Percentiles rank a stretch among this genome's conserved stretches.
phyloP scores from a whole-genome alignment of 108 stramenopile genomes.

The Conticribra guillardii region DNA sequence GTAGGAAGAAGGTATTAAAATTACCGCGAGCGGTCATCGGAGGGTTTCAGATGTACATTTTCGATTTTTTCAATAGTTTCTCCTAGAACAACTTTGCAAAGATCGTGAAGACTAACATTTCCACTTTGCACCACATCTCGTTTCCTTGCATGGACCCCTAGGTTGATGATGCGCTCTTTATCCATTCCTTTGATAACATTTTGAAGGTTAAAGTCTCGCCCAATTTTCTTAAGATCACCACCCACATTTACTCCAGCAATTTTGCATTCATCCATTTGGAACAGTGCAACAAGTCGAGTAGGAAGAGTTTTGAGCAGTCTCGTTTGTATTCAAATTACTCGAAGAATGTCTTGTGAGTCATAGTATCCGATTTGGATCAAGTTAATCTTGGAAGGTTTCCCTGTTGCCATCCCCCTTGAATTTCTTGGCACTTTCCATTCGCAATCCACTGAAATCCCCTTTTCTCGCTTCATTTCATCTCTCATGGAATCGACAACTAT shows the following conservation, averaged over 20 bases:
- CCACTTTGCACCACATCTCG: constrained; percentile 40
- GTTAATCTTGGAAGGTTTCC: not conserved
- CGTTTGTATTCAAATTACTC: not conserved
- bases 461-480: constrained; percentile 6
- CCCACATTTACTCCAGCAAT: constrained; percentile 32
- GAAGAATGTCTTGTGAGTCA: not conserved
- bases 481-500: constrained; percentile 5
- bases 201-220: constrained; percentile 29
- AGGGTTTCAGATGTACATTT: too few species aligned
- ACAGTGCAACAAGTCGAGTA: constrained; percentile 5
- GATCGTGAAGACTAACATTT: constrained; percentile 4
- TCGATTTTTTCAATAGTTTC: constrained; percentile 17
- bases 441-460: constrained; percentile 19
- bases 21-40: too few species aligned
- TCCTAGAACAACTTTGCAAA: constrained; percentile 16
- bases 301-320: constrained; percentile 10
- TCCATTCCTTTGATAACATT: constrained; percentile 1
- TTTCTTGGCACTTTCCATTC: constrained; percentile 23
- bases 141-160: constrained; percentile 25
- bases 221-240: constrained; percentile 37
- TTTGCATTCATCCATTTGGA: not conserved
- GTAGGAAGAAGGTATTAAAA: too few species aligned
- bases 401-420: not conserved
- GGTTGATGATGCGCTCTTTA: constrained; percentile 24
- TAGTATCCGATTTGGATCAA: constrained; percentile 27